Conservation (phyloP, 306 rosid species). For the Casuarina cunninghamiana region DNA sequence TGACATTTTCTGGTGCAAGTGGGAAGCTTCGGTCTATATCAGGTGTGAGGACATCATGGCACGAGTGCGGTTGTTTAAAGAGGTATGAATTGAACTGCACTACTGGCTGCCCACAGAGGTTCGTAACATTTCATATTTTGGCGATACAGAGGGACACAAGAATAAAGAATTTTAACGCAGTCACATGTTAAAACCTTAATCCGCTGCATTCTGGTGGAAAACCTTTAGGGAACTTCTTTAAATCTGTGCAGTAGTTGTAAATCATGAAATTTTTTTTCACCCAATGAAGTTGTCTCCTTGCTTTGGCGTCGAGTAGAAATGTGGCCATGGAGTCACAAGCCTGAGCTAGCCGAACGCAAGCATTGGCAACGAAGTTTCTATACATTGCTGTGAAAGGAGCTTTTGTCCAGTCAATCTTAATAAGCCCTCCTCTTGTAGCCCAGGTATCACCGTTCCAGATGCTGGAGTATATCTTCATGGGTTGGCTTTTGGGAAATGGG, state of each 20-base stretch:
- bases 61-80: too few relatives aligned
- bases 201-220: constrained; percentile 45
- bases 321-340: constrained; percentile 9
- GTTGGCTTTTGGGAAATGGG: constrained; percentile 35
- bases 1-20: too few relatives aligned
- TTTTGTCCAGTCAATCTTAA: constrained; percentile 51
- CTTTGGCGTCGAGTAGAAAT: constrained; percentile 31
- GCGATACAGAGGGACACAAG: not conserved
- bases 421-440: constrained; percentile 50
- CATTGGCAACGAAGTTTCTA: constrained; percentile 41
- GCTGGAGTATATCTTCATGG: constrained; percentile 48
- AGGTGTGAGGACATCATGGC: too few relatives aligned
- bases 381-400: constrained; percentile 53
- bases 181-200: constrained; percentile 7
- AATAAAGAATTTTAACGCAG: not conserved
- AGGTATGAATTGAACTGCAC: too few relatives aligned
- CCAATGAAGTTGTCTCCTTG: constrained; percentile 46
- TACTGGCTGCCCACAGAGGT: too few relatives aligned
- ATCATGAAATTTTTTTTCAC: constrained; percentile 51
- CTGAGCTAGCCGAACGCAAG: constrained; percentile 27
- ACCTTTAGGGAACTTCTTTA: constrained; percentile 43
- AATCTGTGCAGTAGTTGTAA: constrained; percentile 49
- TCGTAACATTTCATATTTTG: not conserved
- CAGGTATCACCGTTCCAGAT: constrained; percentile 54
- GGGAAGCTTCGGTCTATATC: too few relatives aligned